These are phyloP conservation scores for Flaveria robusta DNA, from an alignment of 129 eudicot genomes.

Conservation along the genomic window DNA sequence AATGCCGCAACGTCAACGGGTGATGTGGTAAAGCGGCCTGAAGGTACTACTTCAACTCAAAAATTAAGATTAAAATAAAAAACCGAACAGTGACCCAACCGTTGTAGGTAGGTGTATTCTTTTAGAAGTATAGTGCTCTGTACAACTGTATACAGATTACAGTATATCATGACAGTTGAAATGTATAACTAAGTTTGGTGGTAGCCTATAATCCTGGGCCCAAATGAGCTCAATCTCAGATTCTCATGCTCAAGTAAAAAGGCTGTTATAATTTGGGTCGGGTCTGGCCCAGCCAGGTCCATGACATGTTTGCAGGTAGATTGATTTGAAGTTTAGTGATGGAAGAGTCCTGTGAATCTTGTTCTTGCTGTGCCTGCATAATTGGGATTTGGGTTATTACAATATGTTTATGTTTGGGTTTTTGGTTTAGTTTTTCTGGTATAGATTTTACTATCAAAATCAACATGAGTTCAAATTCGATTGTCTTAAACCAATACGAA, in stretches of 20 bases:
- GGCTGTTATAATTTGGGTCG: neutral
- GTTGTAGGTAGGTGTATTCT: conserved; percentile 30
- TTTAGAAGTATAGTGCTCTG: conserved; percentile 31
- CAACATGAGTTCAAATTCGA: neutral
- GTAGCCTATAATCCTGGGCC: neutral
- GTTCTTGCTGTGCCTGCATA: neutral
- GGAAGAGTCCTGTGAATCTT: neutral
- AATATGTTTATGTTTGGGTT: neutral
- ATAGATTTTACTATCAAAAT: neutral
- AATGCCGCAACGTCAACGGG: conserved; percentile 25
- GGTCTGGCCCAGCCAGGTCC: neutral
- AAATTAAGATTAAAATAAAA: conserved; percentile 72
- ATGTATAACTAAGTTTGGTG: neutral
- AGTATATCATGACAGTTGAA: neutral
- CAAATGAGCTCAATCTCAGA: neutral
- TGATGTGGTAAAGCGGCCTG: conserved; percentile 39
- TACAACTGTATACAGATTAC: conserved; percentile 31
- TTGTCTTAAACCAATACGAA: neutral
- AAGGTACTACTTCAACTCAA: conserved; percentile 53
- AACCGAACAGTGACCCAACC: conserved; percentile 51
- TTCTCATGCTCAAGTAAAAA: no score
- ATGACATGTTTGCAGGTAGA: neutral
- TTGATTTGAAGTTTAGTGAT: neutral
- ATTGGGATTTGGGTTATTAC: neutral
- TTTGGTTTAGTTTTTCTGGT: neutral